Conservation (phyloP, 1,139 yeast genomes). For the Diutina sp. region DNA sequence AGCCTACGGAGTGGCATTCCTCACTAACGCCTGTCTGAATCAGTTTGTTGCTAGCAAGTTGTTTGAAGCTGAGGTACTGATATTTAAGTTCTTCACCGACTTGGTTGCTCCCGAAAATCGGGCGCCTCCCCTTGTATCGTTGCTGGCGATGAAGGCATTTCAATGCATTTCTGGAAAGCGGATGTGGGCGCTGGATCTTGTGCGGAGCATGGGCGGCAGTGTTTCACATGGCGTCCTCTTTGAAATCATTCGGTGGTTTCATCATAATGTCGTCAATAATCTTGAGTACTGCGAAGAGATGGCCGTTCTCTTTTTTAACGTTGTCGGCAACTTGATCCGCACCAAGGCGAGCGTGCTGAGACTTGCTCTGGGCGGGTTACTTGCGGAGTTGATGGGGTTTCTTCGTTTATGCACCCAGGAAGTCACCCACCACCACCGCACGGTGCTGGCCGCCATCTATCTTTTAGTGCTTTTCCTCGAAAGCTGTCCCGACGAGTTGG, state of each 20-base stretch:
- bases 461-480: conserved; percentile 43
- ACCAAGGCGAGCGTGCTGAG: conserved; percentile 36
- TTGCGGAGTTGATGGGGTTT: conserved; percentile 54
- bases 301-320: conserved; percentile 40
- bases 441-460: conserved; percentile 56
- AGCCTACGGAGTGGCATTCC: conserved; percentile 50
- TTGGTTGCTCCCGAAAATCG: conserved; percentile 47
- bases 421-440: conserved; percentile 30
- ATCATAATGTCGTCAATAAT: conserved; percentile 29
- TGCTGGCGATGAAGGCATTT: conserved; percentile 54
- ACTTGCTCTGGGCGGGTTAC: conserved; percentile 54
- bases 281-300: conserved; percentile 30
- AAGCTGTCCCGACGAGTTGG: conserved; percentile 33
- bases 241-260: conserved; percentile 54
- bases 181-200: conserved; percentile 64
- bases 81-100: conserved; percentile 60
- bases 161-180: conserved; percentile 61
- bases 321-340: conserved; percentile 46
- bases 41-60: conserved; percentile 51
- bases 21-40: conserved; percentile 35
- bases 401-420: conserved; percentile 32
- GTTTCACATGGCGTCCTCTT: conserved; percentile 76
- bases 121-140: conserved; percentile 35
- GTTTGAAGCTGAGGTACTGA: conserved; percentile 65
- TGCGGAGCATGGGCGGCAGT: conserved; percentile 80